Conservation (phyloP, 2,329 filamentous ascomycete genomes). For the Trichoderma guizhouense region DNA sequence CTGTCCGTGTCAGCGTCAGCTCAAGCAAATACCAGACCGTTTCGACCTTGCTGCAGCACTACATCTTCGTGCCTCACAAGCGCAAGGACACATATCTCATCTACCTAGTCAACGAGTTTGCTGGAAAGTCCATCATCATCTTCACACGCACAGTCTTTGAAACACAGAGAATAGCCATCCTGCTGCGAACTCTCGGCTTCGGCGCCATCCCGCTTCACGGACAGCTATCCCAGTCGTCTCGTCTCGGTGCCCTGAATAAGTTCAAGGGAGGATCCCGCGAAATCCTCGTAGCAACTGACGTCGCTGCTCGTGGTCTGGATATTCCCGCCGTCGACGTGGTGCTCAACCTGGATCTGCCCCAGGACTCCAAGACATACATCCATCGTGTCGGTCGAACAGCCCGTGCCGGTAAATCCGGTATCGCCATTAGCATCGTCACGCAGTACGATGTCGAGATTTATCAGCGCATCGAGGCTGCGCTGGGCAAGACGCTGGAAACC, state of each 20-base stretch:
- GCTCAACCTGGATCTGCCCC: constrained; percentile 79
- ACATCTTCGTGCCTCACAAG: constrained; percentile 79
- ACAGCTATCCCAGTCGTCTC: constrained; percentile 81
- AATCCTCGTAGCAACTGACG: constrained; percentile 88
- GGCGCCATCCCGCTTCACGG: constrained; percentile 90
- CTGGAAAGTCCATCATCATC: constrained; percentile 82
- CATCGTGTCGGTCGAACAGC: constrained; percentile 87
- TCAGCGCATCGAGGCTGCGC: constrained; percentile 74
- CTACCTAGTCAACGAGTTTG: constrained; percentile 79
- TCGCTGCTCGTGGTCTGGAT: constrained; percentile 89
- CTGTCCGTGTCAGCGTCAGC: constrained; percentile 77
- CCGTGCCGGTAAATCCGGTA: constrained; percentile 78
- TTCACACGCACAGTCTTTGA: constrained; percentile 93
- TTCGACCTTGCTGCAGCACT: constrained; percentile 79
- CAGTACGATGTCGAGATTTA: constrained; percentile 85
- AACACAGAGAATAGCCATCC: constrained; percentile 77
- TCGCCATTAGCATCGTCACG: constrained; percentile 76
- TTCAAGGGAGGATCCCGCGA: constrained; percentile 78
- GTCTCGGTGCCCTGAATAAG: constrained; percentile 84
- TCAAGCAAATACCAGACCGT: constrained; percentile 88
- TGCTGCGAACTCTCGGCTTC: constrained; percentile 81
- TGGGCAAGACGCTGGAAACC: constrained; percentile 72
- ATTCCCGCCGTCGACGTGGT: constrained; percentile 89
- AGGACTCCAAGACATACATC: constrained; percentile 86
- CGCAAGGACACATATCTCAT: constrained; percentile 90